Evolutionary conservation across 768 basidiomycete genomes (phyloP), one percentile per base, ranked within the genome.

Genomic region (Vararia minispora): DNA sequence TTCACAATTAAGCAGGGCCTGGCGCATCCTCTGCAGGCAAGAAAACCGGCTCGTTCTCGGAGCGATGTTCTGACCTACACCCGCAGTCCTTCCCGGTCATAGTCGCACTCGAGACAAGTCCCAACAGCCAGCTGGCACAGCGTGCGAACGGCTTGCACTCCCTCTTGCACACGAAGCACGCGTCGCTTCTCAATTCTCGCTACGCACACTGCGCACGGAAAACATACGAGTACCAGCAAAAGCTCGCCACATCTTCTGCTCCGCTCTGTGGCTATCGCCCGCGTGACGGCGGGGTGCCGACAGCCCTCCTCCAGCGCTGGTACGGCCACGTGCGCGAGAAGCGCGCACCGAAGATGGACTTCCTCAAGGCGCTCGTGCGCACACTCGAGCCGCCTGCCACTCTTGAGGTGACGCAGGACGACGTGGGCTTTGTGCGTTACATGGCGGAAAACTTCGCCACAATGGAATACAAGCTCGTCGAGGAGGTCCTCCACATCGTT

Each of bases 1-100:
- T 94, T 95, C 51, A 94, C 91, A 0, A 78, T 98, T 46, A 89
- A 83, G 52, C 94, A 97, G 58, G 95, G 95, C 3, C 68, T 98
- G 36, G 88, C 90, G 5, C 92, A 98, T 60, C 95, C 95, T 0
- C 68, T 99, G 5, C 85, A 88, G 66, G 86, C 83, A 51, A 37
- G 69, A 26, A 7, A 38, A 29, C 17, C 17, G 12, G 25, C 21
- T 46, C 25, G n/a, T 48, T 22, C 24, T 32, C 18, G 39, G 21
- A n/a, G 9, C 20, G 23, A 37, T 4, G 23, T n/a, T 23, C 29
- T 18, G 25, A 13, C 5, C 39, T 31, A 18, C 39, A 16, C 34
- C 14, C 38, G 2, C 46, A 92, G 80, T 94, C 88, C 24, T 81
- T 95, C 56, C 91, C 94, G 0, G 73, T 90, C 18, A 81, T 97